phyloP scores from a whole-genome alignment of 192 early-diverging fungal species.

The Gamsiella multidivaricata region DNA sequence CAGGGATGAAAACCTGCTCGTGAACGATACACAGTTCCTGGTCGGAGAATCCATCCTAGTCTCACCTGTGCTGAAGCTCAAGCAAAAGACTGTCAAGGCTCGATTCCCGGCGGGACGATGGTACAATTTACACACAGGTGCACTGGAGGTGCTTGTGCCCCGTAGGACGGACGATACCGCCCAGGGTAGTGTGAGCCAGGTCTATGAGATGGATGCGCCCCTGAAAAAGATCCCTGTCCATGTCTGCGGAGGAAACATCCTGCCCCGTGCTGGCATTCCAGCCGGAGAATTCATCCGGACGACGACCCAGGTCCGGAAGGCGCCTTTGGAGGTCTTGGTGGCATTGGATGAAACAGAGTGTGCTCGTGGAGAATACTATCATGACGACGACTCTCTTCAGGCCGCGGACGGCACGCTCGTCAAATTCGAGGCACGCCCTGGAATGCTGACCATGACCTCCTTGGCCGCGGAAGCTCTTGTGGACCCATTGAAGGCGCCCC shows the following conservation, averaged over 20 bases:
- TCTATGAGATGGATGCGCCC: constrained; percentile 58
- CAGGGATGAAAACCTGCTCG: constrained; percentile 22
- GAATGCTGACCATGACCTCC: constrained; percentile 6
- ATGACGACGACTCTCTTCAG: constrained; percentile 63
- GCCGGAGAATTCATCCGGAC: constrained; percentile 56
- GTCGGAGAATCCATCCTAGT: constrained; percentile 67
- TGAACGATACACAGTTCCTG: constrained; percentile 68
- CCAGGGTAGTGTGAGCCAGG: background rate
- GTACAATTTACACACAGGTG: constrained; percentile 67
- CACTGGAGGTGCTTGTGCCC: constrained; percentile 8
- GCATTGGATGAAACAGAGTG: constrained; percentile 61
- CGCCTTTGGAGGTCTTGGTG: constrained; percentile 59
- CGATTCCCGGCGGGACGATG: constrained; percentile 70
- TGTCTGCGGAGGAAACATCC: constrained; percentile 67
- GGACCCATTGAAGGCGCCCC: background rate
- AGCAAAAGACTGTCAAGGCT: constrained; percentile 57
- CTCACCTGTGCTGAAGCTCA: constrained; percentile 63
- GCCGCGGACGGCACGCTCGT: constrained; percentile 23
- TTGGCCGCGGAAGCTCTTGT: background rate
- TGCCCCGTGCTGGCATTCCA: constrained; percentile 57
- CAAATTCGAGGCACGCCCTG: constrained; percentile 13
- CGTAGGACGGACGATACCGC: background rate
- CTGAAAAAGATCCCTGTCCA: constrained; percentile 69
- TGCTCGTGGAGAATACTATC: constrained; percentile 64
- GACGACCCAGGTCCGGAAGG: constrained; percentile 30